Base-by-base conservation (phyloP, 2,329 filamentous ascomycete species). In the Intubia oerlemansii region DNA sequence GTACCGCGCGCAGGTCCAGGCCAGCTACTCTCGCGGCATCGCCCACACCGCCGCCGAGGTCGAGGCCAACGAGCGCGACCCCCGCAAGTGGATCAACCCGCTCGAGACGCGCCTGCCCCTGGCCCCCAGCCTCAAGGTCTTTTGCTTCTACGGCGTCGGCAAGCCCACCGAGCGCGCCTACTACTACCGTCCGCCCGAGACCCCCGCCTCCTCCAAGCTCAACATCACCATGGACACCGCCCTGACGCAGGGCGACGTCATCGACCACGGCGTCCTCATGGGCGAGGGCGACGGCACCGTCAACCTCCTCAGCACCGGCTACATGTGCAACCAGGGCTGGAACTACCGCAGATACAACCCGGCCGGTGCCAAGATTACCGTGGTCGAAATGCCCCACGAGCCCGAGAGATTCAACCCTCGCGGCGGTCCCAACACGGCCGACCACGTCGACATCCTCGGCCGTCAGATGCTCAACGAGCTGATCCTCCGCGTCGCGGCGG, bases 261-360 rank as follows among this genome's bases (percentile, higher is more conserved):
- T 70, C 5, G 84, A 98, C 45, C 88, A 78, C 38, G 88, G 88
- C 15, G 81, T 98, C n/a, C 62, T 91, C 19, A 75, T 93, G 61
- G 85, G 85, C 21, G 88, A 95, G 48, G 88, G 88, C 4, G 88
- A 98, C 41, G 88, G 88, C 2, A 98, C 88, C 0, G 88, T 98
- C 24, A 91, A 84, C 38, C 51, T 98, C n/a, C 53, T 98, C 9
- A 90, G 78, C 40, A 69, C 71, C 1, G 88, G 85, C 3, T 98
- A 95, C 48, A 95, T 98, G 88, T 98, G 88, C 49, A 76, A 81
- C 40, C 81, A 75, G 42, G 88, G 88, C 4, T 98, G 88, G 88
- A 71, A 73, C 33, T 77, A 93, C 50, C 82, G 81, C 50, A 66
- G 88, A 20, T 98, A 90, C 48, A 98, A 98, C 43, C 88, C 88